These are phyloP conservation scores for Monosporascus cannonballus DNA, from an alignment of 2,329 filamentous ascomycete genomes.

Conservation along the genomic window DNA sequence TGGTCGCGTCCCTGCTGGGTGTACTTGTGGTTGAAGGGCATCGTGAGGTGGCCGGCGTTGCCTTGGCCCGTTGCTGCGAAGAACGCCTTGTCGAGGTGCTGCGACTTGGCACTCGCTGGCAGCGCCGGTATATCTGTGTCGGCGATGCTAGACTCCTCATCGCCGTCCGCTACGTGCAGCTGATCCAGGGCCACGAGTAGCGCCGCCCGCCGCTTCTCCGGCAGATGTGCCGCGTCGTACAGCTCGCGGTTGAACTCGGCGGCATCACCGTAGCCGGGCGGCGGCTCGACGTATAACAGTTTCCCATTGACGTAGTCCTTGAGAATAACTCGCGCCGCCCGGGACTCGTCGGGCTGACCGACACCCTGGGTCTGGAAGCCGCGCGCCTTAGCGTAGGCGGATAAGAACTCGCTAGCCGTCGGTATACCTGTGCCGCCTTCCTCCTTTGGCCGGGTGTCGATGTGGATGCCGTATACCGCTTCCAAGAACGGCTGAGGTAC, in stretches of 20 bases:
- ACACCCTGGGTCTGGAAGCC: constrained; percentile 87
- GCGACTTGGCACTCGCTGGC: constrained; percentile 65
- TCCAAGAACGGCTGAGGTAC: constrained; percentile 88
- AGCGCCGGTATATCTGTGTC: constrained; percentile 44
- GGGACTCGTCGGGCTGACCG: constrained; percentile 87
- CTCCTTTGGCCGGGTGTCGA: constrained; percentile 71
- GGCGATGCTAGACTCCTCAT: constrained; percentile 25
- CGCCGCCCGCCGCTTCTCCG: constrained; percentile 68
- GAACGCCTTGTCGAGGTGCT: constrained; percentile 80
- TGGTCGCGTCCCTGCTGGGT: constrained; percentile 63
- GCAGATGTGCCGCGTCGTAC: constrained; percentile 77
- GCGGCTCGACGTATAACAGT: constrained; percentile 84
- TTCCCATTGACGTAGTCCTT: constrained; percentile 99
- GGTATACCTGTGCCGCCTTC: constrained; percentile 88
- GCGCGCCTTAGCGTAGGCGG: constrained; percentile 79
- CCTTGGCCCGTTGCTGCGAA: constrained; percentile 47
- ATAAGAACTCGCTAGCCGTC: constrained; percentile 77
- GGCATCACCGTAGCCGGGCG: constrained; percentile 66
- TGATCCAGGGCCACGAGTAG: constrained; percentile 46
- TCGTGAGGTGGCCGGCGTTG: constrained; percentile 59
- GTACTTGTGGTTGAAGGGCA: constrained; percentile 89
- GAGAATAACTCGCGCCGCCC: constrained; percentile 80
- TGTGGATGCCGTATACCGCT: constrained; percentile 88
- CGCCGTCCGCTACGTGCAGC: constrained; percentile 34
- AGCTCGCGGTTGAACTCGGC: constrained; percentile 81